These are phyloP conservation scores for Mesotaenium endlicherianum DNA, from an alignment of 139 green algal genomes.

Conservation along the genomic window DNA sequence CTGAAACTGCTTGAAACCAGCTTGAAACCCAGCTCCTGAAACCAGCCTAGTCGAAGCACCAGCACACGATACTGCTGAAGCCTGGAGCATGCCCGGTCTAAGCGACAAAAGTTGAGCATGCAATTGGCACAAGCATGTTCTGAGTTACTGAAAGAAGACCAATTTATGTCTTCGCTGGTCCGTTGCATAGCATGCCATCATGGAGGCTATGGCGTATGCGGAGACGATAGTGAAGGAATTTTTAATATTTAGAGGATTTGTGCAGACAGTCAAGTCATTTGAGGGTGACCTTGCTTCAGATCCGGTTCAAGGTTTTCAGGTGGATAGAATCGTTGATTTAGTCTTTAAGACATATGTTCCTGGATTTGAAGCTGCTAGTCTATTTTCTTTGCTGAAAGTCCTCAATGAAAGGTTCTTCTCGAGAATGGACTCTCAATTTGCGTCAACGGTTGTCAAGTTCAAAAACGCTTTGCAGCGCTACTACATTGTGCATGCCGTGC, in stretches of 20 bases:
- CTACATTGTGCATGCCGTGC: neutral
- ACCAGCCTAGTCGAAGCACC: no score
- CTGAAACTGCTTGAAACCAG: no score
- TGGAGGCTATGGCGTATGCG: conserved; percentile 25
- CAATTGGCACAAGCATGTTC: neutral
- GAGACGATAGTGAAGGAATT: conserved; percentile 11
- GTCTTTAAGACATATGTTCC: neutral
- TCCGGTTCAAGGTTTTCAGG: neutral
- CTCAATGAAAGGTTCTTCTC: conserved; percentile 1
- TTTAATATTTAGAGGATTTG: conserved; percentile 14
- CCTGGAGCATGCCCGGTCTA: no score
- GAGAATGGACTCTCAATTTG: neutral
- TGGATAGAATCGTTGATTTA: neutral
- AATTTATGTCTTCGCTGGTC: no score
- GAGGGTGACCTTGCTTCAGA: conserved; percentile 14
- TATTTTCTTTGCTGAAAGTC: neutral
- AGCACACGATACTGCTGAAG: no score
- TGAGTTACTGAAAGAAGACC: neutral
- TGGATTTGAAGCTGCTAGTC: neutral
- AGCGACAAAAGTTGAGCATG: no score
- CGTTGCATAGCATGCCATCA: no score
- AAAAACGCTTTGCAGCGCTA: neutral
- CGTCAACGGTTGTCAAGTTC: neutral
- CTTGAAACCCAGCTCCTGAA: no score
- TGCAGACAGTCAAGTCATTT: neutral